Evolutionary conservation across 2,329 filamentous ascomycete species (phyloP).

Genomic region (Camptophora hylomeconis): DNA sequence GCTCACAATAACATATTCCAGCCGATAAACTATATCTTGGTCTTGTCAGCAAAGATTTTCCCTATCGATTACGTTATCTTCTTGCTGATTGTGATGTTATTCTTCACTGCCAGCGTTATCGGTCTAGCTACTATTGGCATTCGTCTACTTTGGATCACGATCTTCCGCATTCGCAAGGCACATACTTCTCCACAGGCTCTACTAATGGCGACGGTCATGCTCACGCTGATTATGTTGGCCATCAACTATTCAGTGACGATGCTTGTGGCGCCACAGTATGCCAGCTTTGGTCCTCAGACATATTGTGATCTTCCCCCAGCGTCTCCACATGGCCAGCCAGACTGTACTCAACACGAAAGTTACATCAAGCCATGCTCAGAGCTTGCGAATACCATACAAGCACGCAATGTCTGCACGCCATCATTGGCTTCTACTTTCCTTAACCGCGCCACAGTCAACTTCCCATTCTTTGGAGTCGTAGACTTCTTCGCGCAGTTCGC

Average conservation of each 20-base stretch:
- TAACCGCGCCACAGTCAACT: conserved; percentile 84
- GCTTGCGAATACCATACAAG: conserved; percentile 53
- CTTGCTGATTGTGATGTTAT: conserved; percentile 67
- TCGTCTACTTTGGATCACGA: conserved; percentile 85
- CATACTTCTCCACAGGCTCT: conserved; percentile 85
- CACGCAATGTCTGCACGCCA: conserved; percentile 74
- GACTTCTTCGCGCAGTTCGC: conserved; percentile 94
- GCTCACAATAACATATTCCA: conserved; percentile 85
- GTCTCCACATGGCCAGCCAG: conserved; percentile 52
- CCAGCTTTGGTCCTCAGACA: conserved; percentile 85
- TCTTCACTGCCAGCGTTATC: conserved; percentile 78
- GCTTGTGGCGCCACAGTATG: conserved; percentile 90
- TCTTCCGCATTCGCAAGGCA: conserved; percentile 83
- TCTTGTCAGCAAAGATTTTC: conserved; percentile 69
- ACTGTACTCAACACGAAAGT: conserved; percentile 59
- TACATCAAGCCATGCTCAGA: conserved; percentile 76
- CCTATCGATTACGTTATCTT: conserved; percentile 88
- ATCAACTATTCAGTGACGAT: conserved; percentile 89
- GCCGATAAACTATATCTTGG: conserved; percentile 80
- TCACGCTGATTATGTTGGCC: conserved; percentile 77
- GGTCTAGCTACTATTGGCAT: conserved; percentile 82
- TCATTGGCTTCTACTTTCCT: conserved; percentile 85
- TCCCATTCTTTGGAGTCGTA: conserved; percentile 86
- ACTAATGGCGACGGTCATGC: conserved; percentile 77
- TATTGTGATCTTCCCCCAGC: conserved; percentile 66